Evolutionary conservation across 176 grass and related monocot species (phyloP).

Genomic region (Poa annua): DNA sequence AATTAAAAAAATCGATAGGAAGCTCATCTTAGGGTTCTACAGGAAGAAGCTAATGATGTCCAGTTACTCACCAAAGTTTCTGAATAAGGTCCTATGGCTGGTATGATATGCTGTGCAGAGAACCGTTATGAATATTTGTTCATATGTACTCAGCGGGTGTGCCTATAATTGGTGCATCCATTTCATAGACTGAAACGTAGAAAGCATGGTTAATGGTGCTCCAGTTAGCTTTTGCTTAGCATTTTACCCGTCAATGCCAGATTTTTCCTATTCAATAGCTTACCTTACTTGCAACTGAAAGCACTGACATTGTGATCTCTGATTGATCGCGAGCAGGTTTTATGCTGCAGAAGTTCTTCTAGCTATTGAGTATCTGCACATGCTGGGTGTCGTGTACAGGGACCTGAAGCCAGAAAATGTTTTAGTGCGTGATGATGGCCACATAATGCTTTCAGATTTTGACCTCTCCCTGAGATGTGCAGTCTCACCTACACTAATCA

Average conservation of each 20-base stretch:
- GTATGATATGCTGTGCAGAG: constrained; percentile 10
- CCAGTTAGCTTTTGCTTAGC: constrained; percentile 17
- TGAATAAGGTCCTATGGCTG: neutral
- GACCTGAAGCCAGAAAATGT: constrained; percentile 97
- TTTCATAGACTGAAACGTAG: constrained; percentile 21
- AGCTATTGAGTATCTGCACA: constrained; percentile 91
- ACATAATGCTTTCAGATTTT: constrained; percentile 98
- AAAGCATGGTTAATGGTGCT: neutral
- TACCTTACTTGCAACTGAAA: constrained; percentile 10
- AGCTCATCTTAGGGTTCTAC: neutral
- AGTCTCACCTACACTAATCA: constrained; percentile 84
- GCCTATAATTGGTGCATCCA: neutral
- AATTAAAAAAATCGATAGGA: neutral
- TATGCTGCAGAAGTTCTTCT: constrained; percentile 95
- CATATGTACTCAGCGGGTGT: constrained; percentile 10
- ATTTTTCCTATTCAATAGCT: neutral
- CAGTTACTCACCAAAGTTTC: neutral
- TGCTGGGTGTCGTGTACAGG: constrained; percentile 93
- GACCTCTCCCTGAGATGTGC: constrained; percentile 88
- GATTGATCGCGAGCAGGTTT: constrained; percentile 65
- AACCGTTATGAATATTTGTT: constrained; percentile 13
- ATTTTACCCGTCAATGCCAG: neutral
- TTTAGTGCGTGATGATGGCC: constrained; percentile 87
- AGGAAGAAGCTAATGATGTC: neutral
- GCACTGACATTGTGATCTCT: constrained; percentile 33